Evolutionary conservation across 2,329 filamentous ascomycete genomes (phyloP).

Genomic region (Dendryphion nanum): DNA sequence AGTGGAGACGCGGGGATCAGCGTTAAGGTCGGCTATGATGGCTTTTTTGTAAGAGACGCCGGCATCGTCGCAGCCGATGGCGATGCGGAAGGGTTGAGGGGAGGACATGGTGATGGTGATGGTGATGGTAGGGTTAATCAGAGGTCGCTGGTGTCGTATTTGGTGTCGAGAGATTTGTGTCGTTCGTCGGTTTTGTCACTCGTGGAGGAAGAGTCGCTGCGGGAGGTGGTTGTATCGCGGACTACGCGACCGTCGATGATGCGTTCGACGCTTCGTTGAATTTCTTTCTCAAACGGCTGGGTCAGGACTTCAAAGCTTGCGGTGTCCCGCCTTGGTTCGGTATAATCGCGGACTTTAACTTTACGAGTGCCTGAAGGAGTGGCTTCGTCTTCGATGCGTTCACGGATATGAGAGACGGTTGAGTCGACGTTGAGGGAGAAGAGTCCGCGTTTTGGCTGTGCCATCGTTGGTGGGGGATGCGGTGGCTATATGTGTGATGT

Average conservation of each 20-base stretch:
- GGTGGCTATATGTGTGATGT: constrained; percentile 21
- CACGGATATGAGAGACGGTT: constrained; percentile 38
- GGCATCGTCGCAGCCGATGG: constrained; percentile 67
- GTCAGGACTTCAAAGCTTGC: constrained; percentile 34
- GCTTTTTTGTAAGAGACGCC: constrained; percentile 76
- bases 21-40: constrained; percentile 70
- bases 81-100: constrained; percentile 52
- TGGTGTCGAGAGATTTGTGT: constrained; percentile 16
- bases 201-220: constrained; percentile 7
- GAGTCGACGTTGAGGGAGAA: constrained; percentile 42
- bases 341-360: constrained; percentile 34
- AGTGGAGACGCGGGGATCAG: constrained; percentile 63
- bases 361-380: constrained; percentile 29
- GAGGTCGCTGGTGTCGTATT: constrained; percentile 35
- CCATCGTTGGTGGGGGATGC: constrained; percentile 3
- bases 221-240: constrained; percentile 7
- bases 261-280: constrained; percentile 31
- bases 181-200: constrained; percentile 3
- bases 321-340: constrained; percentile 31
- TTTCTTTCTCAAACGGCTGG: constrained; percentile 37
- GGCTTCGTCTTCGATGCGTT: constrained; percentile 37
- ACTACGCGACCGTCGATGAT: constrained; percentile 19
- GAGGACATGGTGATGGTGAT: constrained; percentile 5
- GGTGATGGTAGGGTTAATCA: constrained; percentile 8
- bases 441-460: constrained; percentile 29